A percentile compares a stretch with the other conserved stretches of the same genome.
Evolutionary conservation across 2,329 filamentous ascomycete genomes (phyloP).

Genomic region (Aaosphaeria arxii): DNA sequence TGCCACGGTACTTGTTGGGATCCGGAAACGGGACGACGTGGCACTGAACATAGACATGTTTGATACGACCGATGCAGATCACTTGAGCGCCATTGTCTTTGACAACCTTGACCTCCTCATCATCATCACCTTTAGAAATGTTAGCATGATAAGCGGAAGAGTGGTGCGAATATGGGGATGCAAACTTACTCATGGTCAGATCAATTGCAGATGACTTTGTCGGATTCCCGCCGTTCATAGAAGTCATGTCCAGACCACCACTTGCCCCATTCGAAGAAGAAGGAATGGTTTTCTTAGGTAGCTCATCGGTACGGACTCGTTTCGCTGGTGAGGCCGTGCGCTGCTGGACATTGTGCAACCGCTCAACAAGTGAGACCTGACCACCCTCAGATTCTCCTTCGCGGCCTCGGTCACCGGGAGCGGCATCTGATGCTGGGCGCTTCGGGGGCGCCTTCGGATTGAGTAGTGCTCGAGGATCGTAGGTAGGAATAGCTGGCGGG

Average conservation of each 20-base stretch:
- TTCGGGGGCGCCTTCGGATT: constrained; percentile 32
- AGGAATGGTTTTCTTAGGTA: constrained; percentile 38
- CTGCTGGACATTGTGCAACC: constrained; percentile 70
- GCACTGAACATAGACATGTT: constrained; percentile 64
- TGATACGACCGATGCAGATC: constrained; percentile 78
- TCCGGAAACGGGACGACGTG: constrained; percentile 67
- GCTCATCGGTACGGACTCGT: constrained; percentile 24
- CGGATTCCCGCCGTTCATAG: background rate
- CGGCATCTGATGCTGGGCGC: constrained; percentile 21
- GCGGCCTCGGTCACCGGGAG: constrained; percentile 19
- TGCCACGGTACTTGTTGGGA: constrained; percentile 58
- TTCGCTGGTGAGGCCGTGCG: constrained; percentile 55
- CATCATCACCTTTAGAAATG: constrained; percentile 18
- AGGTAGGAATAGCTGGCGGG: constrained; percentile 4
- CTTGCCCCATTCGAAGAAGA: background rate
- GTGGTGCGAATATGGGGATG: background rate
- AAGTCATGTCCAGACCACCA: background rate
- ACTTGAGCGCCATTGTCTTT: constrained; percentile 64
- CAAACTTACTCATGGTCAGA: constrained; percentile 31
- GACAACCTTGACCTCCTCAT: constrained; percentile 62
- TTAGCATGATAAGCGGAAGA: constrained; percentile 12
- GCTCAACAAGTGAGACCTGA: constrained; percentile 66
- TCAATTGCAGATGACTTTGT: constrained; percentile 16
- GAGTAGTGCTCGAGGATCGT: constrained; percentile 30
- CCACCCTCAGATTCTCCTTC: constrained; percentile 32